Evolutionary conservation across 768 basidiomycete species (phyloP).

Genomic region (Strobilomyces confusus): DNA sequence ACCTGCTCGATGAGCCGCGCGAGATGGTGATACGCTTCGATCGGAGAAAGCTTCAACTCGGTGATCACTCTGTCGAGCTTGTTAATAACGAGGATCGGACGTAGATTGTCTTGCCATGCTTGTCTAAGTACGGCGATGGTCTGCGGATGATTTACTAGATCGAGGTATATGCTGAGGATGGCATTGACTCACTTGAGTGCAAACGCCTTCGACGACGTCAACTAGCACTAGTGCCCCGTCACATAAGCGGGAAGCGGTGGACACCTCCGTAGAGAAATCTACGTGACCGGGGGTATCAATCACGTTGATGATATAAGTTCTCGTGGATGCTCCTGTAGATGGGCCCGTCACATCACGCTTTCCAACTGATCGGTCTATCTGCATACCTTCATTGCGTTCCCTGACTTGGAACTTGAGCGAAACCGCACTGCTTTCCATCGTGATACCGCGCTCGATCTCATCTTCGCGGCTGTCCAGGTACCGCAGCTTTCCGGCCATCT

Average conservation of each 20-base stretch:
- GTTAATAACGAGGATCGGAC: conserved; percentile 93
- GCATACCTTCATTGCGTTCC: conserved; percentile 61
- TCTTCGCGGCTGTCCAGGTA: conserved; percentile 96
- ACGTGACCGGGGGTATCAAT: conserved; percentile 99
- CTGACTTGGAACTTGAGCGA: conserved; percentile 84
- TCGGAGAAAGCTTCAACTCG: conserved; percentile 85
- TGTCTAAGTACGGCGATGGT: conserved; percentile 94
- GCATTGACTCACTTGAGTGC: conserved; percentile 80
- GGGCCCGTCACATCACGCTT: conserved; percentile 33
- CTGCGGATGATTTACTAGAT: conserved; percentile 37
- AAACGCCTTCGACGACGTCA: conserved; percentile 97
- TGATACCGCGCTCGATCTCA: conserved; percentile 96
- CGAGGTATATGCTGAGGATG: background rate
- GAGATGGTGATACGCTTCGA: conserved; percentile 95
- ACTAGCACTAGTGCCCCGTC: conserved; percentile 95
- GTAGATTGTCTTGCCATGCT: conserved; percentile 86
- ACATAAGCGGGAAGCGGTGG: conserved; percentile 87
- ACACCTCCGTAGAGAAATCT: conserved; percentile 97
- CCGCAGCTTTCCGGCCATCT: conserved; percentile 94
- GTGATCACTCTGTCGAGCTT: conserved; percentile 93
- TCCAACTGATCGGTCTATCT: conserved; percentile 1
- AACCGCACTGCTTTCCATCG: conserved; percentile 97
- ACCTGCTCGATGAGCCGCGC: conserved; percentile 91
- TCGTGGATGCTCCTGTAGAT: conserved; percentile 50
- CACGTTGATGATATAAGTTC: conserved; percentile 85